phyloP scores from a whole-genome alignment of 2,329 filamentous ascomycete species.

The Paraphaeosphaeria minitans region DNA sequence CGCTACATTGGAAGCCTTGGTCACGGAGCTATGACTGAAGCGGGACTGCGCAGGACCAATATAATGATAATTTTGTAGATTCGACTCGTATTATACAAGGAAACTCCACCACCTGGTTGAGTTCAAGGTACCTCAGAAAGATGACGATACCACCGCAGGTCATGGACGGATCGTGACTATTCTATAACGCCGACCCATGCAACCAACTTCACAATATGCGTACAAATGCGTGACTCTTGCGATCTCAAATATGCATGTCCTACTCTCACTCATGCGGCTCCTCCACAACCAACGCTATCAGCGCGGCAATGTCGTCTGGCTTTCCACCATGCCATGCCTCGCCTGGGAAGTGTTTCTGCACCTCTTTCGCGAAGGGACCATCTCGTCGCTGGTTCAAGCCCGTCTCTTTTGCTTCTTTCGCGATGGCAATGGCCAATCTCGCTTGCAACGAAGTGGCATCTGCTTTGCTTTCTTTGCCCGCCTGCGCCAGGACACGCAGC shows the following conservation, averaged over 20 bases:
- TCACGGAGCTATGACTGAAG: not conserved
- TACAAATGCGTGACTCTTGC: constrained; percentile 19
- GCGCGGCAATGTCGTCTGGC: constrained; percentile 90
- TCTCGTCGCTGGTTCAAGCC: constrained; percentile 82
- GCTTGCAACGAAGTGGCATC: constrained; percentile 70
- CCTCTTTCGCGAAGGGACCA: constrained; percentile 93
- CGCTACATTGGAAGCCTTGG: too few relatives aligned
- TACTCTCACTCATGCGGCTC: constrained; percentile 17
- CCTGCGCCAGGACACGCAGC: constrained; percentile 60
- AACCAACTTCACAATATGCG: constrained; percentile 24
- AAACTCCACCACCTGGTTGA: not conserved
- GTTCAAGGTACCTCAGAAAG: not conserved
- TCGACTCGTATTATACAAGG: not conserved
- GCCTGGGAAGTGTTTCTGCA: constrained; percentile 82
- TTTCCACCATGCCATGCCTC: constrained; percentile 93
- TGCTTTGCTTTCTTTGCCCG: constrained; percentile 50
- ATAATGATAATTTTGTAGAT: too few relatives aligned
- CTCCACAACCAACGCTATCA: constrained; percentile 63
- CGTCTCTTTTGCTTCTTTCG: constrained; percentile 80
- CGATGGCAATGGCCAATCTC: constrained; percentile 77
- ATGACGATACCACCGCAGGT: constrained; percentile 12
- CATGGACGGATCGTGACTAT: constrained; percentile 1
- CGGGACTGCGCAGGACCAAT: not conserved
- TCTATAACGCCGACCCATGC: constrained; percentile 35
- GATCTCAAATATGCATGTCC: not conserved